Percentiles rank a stretch among this genome's conserved stretches.
Conservation (phyloP, 371 early-diverging fungal species). For the Choanephora cucurbitarum region DNA sequence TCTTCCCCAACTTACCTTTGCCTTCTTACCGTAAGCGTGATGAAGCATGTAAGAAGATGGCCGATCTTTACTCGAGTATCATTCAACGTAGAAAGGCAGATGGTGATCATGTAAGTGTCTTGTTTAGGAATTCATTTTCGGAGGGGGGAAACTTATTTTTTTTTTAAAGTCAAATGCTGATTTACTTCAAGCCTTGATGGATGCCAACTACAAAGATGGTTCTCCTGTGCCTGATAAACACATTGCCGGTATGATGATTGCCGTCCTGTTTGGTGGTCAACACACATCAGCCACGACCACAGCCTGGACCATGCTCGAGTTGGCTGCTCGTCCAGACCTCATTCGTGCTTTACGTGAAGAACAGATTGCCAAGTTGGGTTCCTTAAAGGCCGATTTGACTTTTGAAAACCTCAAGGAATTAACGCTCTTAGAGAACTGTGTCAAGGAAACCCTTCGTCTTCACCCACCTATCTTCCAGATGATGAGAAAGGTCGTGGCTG, state of each 20-base stretch:
- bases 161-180: slow-evolving; percentile 53
- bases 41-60: slow-evolving; percentile 82
- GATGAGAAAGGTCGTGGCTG: slow-evolving; percentile 87
- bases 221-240: slow-evolving; percentile 74
- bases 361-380: slow-evolving; percentile 63
- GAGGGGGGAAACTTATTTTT: too few species aligned
- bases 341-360: slow-evolving; percentile 64
- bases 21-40: slow-evolving; percentile 76
- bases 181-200: slow-evolving; percentile 85
- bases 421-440: slow-evolving; percentile 75
- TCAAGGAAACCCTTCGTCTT: slow-evolving; percentile 92
- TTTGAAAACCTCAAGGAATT: slow-evolving; percentile 83
- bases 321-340: slow-evolving; percentile 79
- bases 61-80: slow-evolving; percentile 77
- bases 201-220: slow-evolving; percentile 88
- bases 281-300: slow-evolving; percentile 94
- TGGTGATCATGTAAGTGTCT: slow-evolving; percentile 44
- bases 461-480: slow-evolving; percentile 92
- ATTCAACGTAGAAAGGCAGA: slow-evolving; percentile 75
- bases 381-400: slow-evolving; percentile 56
- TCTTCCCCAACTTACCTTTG: slow-evolving; percentile 52
- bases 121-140: too few species aligned
- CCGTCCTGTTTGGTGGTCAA: slow-evolving; percentile 94
- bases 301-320: slow-evolving; percentile 88
- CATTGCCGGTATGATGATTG: slow-evolving; percentile 94